Evolutionary conservation across 2,329 filamentous ascomycete species (phyloP), one percentile per base, ranked within the genome.

Genomic region (Cercospora sp.): DNA sequence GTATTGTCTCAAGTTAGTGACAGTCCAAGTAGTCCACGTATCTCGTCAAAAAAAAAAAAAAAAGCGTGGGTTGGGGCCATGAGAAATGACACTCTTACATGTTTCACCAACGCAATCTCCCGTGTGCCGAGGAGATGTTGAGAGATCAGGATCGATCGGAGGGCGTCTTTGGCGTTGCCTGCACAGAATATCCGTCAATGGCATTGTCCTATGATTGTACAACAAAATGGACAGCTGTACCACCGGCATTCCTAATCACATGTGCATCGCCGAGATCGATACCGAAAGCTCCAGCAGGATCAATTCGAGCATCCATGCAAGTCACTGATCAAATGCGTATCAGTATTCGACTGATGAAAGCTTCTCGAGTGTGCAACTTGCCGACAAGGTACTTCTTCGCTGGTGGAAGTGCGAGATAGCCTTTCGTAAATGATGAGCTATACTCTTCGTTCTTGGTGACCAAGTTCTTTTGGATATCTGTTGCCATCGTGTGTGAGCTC

Each of bases 251-350:
- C 67, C 91, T 88, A 68, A 93, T 90, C 45, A 74, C 87, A 79
- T 95, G 91, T 0, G 91, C 92, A 71, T 93, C 90, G 49, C 92
- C 91, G 18, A 92, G 85, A 21, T 85, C 81, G 66, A 94, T 89
- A 8, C 89, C 90, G 64, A 93, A 90, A 1, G 90, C 90, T 12
- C 85, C 82, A 3, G 87, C 85, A 0, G 91, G 88, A 74, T 94
- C 85, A 78, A 84, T 83, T 12, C 91, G 88, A 5, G 92, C 90
- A 75, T 95, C 91, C 91, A 95, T 95, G 80, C 92, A 95, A 0
- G 91, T 91, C 55, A 94, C 85, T 86, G 57, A 37, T 37, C 13
- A 9, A 12, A 12, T 10, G 9, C 10, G 10, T 32, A 32, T 32
- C 4, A 32, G 24, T 24, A 24, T 24, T 24, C 24, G 24, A 24